Evolutionary conservation across 2,329 filamentous ascomycete species (phyloP).

Genomic region (Mycocentrospora acerina): DNA sequence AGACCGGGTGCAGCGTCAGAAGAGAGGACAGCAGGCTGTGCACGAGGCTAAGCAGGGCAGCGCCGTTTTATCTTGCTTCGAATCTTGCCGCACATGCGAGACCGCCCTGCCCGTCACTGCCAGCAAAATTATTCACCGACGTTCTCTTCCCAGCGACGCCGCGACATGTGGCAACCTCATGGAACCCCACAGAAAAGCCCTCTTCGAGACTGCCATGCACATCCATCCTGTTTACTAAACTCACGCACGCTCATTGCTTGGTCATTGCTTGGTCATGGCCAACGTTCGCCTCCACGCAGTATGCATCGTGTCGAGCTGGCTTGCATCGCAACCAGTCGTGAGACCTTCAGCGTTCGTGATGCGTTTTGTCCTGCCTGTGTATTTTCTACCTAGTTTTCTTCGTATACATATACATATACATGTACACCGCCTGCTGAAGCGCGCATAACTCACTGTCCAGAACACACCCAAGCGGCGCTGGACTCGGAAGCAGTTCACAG

Average conservation of each 20-base stretch:
- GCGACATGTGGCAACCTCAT: conserved; percentile 31
- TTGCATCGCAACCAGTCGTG: conserved; percentile 19
- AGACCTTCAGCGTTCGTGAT: conserved; percentile 18
- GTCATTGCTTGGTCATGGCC: conserved; percentile 11
- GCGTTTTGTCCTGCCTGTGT: conserved; percentile 19
- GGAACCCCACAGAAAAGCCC: conserved; percentile 26
- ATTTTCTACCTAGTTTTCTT: conserved; percentile 16
- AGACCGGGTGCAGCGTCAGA: conserved; percentile 1
- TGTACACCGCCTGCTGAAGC: not conserved
- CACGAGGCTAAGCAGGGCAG: conserved; percentile 16
- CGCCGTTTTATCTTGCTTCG: conserved; percentile 27
- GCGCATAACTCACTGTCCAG: too few relatives aligned
- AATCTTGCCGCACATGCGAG: conserved; percentile 20
- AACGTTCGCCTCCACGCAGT: conserved; percentile 6
- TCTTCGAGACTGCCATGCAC: conserved; percentile 19
- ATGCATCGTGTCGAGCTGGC: conserved; percentile 11
- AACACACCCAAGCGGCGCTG: too few relatives aligned
- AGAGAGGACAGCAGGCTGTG: conserved; percentile 5
- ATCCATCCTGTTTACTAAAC: too few relatives aligned
- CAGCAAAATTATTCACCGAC: conserved; percentile 35
- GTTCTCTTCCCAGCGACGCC: conserved; percentile 17
- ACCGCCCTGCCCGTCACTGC: conserved; percentile 22
- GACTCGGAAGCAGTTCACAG: too few relatives aligned
- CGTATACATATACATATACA: conserved; percentile 19
- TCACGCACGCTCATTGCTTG: too few relatives aligned